Percentiles rank a stretch among this genome's conserved stretches.
phyloP scores from a whole-genome alignment of 257 asterid species.

The Solanum chilense region DNA sequence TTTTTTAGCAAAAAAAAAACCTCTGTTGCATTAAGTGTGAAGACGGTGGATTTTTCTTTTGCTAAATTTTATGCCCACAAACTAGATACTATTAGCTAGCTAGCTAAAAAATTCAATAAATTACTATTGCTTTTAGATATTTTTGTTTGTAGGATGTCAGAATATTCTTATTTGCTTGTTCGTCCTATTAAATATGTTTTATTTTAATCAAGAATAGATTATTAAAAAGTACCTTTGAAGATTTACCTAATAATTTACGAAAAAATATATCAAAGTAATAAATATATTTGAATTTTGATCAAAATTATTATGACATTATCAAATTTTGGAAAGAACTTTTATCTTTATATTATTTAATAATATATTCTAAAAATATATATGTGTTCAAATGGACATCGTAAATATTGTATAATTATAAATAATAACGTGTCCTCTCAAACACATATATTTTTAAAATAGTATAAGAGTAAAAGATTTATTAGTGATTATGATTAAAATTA shows the following conservation, averaged over 20 bases:
- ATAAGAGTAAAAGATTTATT: too few species aligned
- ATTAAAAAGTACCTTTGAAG: neutral
- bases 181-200: neutral
- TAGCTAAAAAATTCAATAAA: neutral
- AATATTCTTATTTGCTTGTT: neutral
- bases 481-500: too few species aligned
- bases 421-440: accelerated
- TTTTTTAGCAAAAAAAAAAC: too few species aligned
- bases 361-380: too few species aligned
- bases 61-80: neutral
- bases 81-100: neutral
- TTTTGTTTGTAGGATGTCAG: neutral
- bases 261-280: too few species aligned
- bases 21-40: neutral
- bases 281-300: too few species aligned
- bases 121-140: neutral
- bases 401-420: too few species aligned
- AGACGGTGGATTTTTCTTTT: neutral
- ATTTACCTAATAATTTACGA: too few species aligned
- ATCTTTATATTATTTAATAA: too few species aligned
- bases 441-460: too few species aligned
- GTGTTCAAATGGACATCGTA: accelerated
- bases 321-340: too few species aligned
- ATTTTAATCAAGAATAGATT: neutral
- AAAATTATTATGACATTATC: too few species aligned